These are phyloP conservation scores for Cryptococcus jaspeensis DNA, from an alignment of 1,284 basidiomycete species.

Conservation along the genomic window DNA sequence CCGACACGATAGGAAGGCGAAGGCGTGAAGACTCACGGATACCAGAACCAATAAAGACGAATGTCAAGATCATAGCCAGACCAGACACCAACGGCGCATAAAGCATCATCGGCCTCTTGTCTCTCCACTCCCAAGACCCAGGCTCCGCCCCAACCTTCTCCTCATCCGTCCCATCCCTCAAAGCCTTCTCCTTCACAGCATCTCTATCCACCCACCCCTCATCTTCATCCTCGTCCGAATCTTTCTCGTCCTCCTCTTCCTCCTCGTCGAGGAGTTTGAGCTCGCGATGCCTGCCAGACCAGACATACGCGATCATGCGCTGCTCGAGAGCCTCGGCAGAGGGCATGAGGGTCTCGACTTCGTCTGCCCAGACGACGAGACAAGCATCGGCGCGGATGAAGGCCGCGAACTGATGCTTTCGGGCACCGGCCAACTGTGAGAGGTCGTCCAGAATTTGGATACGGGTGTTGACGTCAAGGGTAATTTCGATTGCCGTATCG, in stretches of 20 bases:
- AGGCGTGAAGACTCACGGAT: constrained; percentile 56
- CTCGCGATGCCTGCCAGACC: constrained; percentile 37
- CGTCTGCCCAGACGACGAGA: constrained; percentile 58
- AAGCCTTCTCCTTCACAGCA: constrained; percentile 23
- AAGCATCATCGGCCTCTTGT: constrained; percentile 63
- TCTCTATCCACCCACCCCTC: constrained; percentile 34
- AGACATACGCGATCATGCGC: constrained; percentile 45
- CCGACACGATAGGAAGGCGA: background rate
- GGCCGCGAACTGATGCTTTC: constrained; percentile 47
- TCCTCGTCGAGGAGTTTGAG: constrained; percentile 27
- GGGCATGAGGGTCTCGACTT: constrained; percentile 82
- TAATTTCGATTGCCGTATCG: constrained; percentile 41
- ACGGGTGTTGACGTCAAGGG: constrained; percentile 45
- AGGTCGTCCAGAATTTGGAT: constrained; percentile 47
- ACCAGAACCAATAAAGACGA: constrained; percentile 58
- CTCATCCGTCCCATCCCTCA: constrained; percentile 25
- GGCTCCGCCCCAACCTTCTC: constrained; percentile 56
- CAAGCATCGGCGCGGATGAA: constrained; percentile 39
- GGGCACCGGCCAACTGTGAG: constrained; percentile 35
- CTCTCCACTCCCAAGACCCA: constrained; percentile 54
- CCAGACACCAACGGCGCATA: constrained; percentile 77
- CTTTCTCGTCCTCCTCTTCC: constrained; percentile 21
- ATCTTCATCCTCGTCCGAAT: constrained; percentile 24
- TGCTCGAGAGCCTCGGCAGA: constrained; percentile 59
- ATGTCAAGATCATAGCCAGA: constrained; percentile 56